Base-by-base conservation (phyloP, 495 filamentous ascomycete species). In the Penicillium fimorum region DNA sequence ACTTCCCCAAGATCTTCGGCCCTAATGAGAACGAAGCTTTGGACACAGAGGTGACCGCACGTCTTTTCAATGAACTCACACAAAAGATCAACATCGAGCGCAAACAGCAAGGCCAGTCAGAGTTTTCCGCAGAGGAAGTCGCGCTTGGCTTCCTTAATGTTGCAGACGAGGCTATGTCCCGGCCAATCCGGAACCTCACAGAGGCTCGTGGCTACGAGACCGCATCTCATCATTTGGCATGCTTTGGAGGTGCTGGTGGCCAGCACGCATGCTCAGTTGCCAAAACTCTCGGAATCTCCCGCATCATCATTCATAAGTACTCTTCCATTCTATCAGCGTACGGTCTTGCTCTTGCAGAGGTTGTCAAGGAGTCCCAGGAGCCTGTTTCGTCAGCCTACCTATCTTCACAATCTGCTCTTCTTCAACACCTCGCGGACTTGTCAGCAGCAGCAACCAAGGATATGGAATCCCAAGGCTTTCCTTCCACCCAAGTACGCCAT, bases 1-100 rank as follows among this genome's bases (percentile, higher is more conserved):
- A 96, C 74, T 98, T 98, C 70, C 94, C 94, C 4, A 92, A 94
- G 63, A 97, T 98, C 53, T 97, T 98, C 60, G 94, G 94, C 27
- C 87, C 89, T 66, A 88, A 91, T 38, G 94, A 98, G 67, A 79
- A 97, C 56, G 87, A 96, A 68, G 88, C 86, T 0, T 71, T 98
- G 11, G 94, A 98, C 66, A 78, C 81, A 11, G 81, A 87, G 53
- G 88, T 88, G 0, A 95, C 90, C 49, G 79, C 86, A 60, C 86
- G 84, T 62, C 76, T 89, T 5, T 90, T 98, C 60, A 73, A 86
- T 46, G 85, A 93, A 54, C 74, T 97, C 32, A 85, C 92, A 0
- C 80, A 88, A 9, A 79, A 88, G 54, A 87, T 97, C 60, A 92
- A 96, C 59, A 75, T 79, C 44, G 87, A 89, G 47, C 65, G 68